Percentiles rank a stretch among this genome's conserved stretches.
phyloP scores from a whole-genome alignment of 2,329 filamentous ascomycete species.

The Fusarium sp. region DNA sequence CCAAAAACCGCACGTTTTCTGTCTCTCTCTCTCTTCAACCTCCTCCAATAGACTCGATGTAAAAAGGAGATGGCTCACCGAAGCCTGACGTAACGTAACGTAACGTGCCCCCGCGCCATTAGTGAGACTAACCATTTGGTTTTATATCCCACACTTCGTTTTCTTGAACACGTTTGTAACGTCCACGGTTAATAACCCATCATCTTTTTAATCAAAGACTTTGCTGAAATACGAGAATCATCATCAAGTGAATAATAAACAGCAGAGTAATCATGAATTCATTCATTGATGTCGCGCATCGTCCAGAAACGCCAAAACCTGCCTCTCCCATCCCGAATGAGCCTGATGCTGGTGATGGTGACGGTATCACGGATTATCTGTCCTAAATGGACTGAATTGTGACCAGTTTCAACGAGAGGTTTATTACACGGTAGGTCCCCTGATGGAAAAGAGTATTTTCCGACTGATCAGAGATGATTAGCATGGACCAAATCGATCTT shows the following conservation, averaged over 20 bases:
- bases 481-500: constrained; percentile 23
- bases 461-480: constrained; percentile 35
- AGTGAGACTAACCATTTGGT: constrained; percentile 13
- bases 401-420: background rate
- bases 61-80: constrained; percentile 18
- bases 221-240: background rate
- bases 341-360: constrained; percentile 51
- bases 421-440: constrained; percentile 25
- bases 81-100: constrained; percentile 40
- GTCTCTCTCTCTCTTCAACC: constrained; percentile 17
- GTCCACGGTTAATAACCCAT: constrained; percentile 3
- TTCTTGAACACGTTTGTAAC: background rate
- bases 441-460: constrained; percentile 7
- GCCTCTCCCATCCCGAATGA: constrained; percentile 50
- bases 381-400: constrained; percentile 7
- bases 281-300: constrained; percentile 37
- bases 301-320: constrained; percentile 52
- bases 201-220: background rate
- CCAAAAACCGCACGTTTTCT: background rate
- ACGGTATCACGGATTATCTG: constrained; percentile 51
- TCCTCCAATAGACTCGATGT: constrained; percentile 24
- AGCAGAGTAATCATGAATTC: constrained; percentile 19
- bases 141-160: constrained; percentile 26
- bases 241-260: background rate
- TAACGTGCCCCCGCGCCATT: constrained; percentile 29